Base-by-base conservation (phyloP, 225 moss, liverwort and hornwort genomes). In the Ulota crispa region DNA sequence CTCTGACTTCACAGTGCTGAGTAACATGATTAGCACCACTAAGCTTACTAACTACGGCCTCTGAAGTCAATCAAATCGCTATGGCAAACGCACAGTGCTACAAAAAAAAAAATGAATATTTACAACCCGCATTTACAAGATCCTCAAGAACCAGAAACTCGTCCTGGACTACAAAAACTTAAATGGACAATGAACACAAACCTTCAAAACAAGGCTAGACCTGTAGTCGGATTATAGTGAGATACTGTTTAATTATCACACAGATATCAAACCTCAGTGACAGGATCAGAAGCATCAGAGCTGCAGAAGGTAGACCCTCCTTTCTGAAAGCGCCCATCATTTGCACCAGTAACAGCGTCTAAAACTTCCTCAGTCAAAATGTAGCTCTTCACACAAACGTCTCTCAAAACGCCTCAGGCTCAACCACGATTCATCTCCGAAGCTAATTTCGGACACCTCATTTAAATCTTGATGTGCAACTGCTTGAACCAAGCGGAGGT, bases 401-500 rank as follows among this genome's bases (percentile, higher is more conserved):
- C 64, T 52, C 53, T 34, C 53, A 67, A 6, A 21, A n/a, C 65
- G 61, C 3, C 27, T 36, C 56, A 52, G 16, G 23, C 55, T 53
- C 59, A 43, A 78, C 27, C 21, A 64, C 13, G 6, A 72, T 54
- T 57, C 26, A 24, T 27, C 75, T 56, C 31, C 47, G 5, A 41
- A 70, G 52, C 72, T 16, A 28, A 30, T 18, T 14, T 4, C 42
- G 53, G 15, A 20, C 21, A 26, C 36, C 62, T 69, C 63, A 9
- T 77, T 45, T 2, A 89, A 64, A 83, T 74, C 79, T 83, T 89
- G 65, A 89, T 30, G 77, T 87, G 85, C 45, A 88, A 31, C 81
- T 86, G 88, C 56, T 64, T 86, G 45, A 88, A 83, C 88, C 88
- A 86, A 63, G 83, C 83, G 9, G 88, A 86, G 4, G 86, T 78